Evolutionary conservation across 768 basidiomycete species (phyloP), one percentile per base, ranked within the genome.

Genomic region (Tricholoma sp.): DNA sequence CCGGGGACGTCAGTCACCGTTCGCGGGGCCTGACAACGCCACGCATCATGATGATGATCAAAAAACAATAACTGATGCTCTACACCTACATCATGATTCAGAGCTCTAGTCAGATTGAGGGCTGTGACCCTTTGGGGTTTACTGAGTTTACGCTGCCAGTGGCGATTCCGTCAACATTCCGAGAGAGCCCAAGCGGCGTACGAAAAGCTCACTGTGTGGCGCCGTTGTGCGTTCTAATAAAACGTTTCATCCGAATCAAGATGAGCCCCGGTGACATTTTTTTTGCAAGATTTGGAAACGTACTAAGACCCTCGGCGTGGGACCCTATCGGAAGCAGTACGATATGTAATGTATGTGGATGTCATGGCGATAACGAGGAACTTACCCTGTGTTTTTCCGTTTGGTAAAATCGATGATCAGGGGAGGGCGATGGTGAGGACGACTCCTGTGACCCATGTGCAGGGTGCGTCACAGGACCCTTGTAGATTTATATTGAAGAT

Each of bases 381-480:
- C n/a, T 10, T 32, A 32, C 31, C 31, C 6, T 32, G 31, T 32
- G 10, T 32, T n/a, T n/a, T n/a, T 54, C 53, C 29, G 27, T 43
- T n/a, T n/a, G n/a, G n/a, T n/a, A n/a, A n/a, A n/a, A n/a, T n/a
- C n/a, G n/a, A 50, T 22, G 39, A 41, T 27, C 34, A 29, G 54
- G 54, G 24, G 54, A 54, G 10, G 58, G 35, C 6, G 47, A 54
- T 2, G 58, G 35, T 12, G 47, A 54, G 5, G 54, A 49, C 16
- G 39, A 29, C 16, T 57, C 41, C 56, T 57, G 31, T 39, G 39
- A 3, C 18, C n/a, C n/a, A 31, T 37, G 35, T 18, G 18, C 29
- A 11, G 21, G n/a, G 19, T 27, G 10, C 5, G 39, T 29, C 47
- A 22, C 49, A 45, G 5, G 21, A 35, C 22, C 35, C 24, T 5